phyloP scores from a whole-genome alignment of 306 rosid genomes.

The Morella rubra region DNA sequence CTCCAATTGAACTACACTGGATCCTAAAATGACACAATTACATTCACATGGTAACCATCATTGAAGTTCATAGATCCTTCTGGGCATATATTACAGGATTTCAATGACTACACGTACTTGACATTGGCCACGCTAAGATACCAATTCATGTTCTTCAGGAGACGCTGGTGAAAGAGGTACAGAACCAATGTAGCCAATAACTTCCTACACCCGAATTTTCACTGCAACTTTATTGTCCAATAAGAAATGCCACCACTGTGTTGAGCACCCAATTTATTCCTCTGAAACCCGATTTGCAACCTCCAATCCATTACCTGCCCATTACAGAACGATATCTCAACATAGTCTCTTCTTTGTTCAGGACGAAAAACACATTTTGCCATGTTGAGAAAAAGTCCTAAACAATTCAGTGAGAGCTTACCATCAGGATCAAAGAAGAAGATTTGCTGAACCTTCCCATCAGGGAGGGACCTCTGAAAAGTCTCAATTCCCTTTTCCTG shows the following conservation, averaged over 20 bases:
- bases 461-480: constrained; percentile 55
- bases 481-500: constrained; percentile 78
- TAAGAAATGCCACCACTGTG: background rate
- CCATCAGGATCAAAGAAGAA: constrained; percentile 98
- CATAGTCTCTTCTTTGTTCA: no score
- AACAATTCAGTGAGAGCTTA: constrained; percentile 10
- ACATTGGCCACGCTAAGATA: background rate
- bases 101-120: background rate
- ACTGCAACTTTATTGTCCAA: background rate
- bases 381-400: no score
- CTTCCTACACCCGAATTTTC: background rate
- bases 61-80: no score
- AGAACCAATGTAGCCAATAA: background rate
- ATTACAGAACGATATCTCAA: background rate
- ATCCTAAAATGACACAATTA: no score
- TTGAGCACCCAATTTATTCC: background rate
- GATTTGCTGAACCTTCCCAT: constrained; percentile 64
- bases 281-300: constrained; percentile 43
- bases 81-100: no score
- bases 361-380: no score
- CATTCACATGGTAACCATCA: no score
- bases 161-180: background rate
- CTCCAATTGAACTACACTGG: no score
- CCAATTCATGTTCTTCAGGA: background rate
- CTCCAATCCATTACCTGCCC: constrained; percentile 85